Base-by-base conservation (phyloP, 2,329 filamentous ascomycete genomes). In the Fusarium praegraminearum region DNA sequence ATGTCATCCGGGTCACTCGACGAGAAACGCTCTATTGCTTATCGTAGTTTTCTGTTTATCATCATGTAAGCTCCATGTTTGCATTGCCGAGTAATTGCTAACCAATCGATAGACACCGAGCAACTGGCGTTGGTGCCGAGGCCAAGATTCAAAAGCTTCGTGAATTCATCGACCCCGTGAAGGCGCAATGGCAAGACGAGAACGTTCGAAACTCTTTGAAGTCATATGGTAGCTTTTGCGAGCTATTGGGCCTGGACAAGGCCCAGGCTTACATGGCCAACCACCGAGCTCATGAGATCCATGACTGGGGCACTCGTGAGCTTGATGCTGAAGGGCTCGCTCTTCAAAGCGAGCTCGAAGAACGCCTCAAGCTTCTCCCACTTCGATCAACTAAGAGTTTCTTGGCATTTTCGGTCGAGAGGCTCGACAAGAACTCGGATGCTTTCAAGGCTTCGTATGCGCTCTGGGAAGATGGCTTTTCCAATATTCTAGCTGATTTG, bases 361-460 rank as follows among this genome's bases (percentile, higher is more conserved):
- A 92, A 68, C 90, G 92, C 63, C 89, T 93, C 52, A 89, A 91
- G 85, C 85, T 86, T 62, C 81, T 98, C 16, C 96, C 96, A 6
- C 81, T 99, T 43, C 89, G 95, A 59, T 87, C 92, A 9, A 98
- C 95, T 3, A 98, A 98, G 77, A 93, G 93, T 0, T 92, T 98
- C 76, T 82, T 99, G n/a, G 92, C 91, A 3, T 95, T 94, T 50
- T 97, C 95, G 0, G 95, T 96, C 0, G 97, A 99, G 73, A 93
- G 93, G 76, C 81, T 98, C 10, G 91, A 93, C 50, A 92, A 91
- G 72, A 86, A 87, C 7, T 90, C 92, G 7, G 82, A 88, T 11
- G 85, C 92, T 1, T 96, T 94, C 72, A 88, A 91, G 65, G 89
- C 92, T 28, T 93, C 94, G 1, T 91, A 90, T 72, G 84, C 85